These are phyloP conservation scores for Apocynum venetum DNA, from an alignment of 257 asterid genomes.

Conservation along the genomic window DNA sequence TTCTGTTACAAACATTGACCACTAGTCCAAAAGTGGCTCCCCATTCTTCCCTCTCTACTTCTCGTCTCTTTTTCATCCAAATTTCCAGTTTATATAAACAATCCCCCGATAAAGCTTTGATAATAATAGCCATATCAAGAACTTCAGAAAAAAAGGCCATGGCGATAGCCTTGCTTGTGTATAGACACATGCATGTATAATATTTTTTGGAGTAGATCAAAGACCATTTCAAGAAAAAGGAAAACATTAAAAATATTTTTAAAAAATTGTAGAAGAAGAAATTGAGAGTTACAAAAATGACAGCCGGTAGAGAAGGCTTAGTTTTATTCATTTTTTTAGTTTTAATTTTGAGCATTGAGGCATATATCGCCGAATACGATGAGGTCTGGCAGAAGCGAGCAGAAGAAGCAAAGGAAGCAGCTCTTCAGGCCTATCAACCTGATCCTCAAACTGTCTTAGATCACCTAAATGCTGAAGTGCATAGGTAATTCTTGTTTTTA, in stretches of 20 bases:
- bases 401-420: conserved; percentile 15
- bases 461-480: conserved; percentile 20
- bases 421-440: conserved; percentile 20
- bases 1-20: conserved; percentile 11
- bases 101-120: background rate
- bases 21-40: conserved; percentile 19
- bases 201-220: background rate
- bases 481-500: conserved; percentile 11
- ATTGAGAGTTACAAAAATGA: conserved; percentile 7
- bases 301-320: background rate
- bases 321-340: conserved; percentile 11
- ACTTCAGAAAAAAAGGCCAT: background rate
- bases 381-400: conserved; percentile 30
- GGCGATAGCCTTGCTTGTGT: conserved; percentile 1
- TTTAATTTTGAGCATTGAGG: conserved; percentile 12
- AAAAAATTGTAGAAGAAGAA: background rate
- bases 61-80: background rate
- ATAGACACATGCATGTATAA: background rate
- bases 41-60: conserved; percentile 29
- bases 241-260: background rate
- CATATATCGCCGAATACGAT: conserved; percentile 12
- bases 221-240: background rate
- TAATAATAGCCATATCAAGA: background rate
- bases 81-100: background rate
- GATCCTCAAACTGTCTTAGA: conserved; percentile 16